Base-by-base conservation (phyloP, 192 early-diverging fungal species). In the Coemansia asiatica region DNA sequence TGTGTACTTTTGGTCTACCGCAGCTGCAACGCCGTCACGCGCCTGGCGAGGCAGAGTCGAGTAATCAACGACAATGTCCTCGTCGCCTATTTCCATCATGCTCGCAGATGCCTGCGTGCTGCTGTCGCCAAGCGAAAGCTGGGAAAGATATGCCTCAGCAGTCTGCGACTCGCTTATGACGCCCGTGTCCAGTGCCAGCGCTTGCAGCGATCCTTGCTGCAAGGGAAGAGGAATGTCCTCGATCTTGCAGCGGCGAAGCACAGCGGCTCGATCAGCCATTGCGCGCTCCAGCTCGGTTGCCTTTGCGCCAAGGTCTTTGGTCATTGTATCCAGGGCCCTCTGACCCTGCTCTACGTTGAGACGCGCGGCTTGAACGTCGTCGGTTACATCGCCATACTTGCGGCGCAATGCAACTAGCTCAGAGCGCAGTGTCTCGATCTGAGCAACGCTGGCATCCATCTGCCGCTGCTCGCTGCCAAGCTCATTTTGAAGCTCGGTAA, bases 171-270 rank as follows among this genome's bases (percentile, higher is more conserved):
- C 73, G 0, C 53, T 26, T 31, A 29, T 21, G 31, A 29, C 85
- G 87, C 63, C 67, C 16, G 69, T 72, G 22, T 81, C 79, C 56
- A 96, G 75, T 2, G 90, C 73, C 4, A 97, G 82, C 49, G 91
- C 89, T 8, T 90, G 87, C 72, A 97, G 72, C 12, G 85, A 90
- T 16, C 90, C 91, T 50, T 79, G 79, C 18, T 84, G 57, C 47
- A 98, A 82, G 40, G 95, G 96, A 33, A 99, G 65, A 8, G 89
- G 84, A 56, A 99, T 95, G 47, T 97, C 95, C 64, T 98, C 95
- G 51, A 98, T 79, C 76, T 96, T 96, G 80, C 95, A 97, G 25
- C 85, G 79, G 58, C 94, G 85, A 54, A 96, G 89, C 33, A 97
- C 90, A 0, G 90, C 84, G 1, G 91, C 81, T 47, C 87, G 82